Evolutionary conservation across 768 basidiomycete genomes (phyloP), one percentile per base, ranked within the genome.

Genomic region (Botryobasidium botryosum): DNA sequence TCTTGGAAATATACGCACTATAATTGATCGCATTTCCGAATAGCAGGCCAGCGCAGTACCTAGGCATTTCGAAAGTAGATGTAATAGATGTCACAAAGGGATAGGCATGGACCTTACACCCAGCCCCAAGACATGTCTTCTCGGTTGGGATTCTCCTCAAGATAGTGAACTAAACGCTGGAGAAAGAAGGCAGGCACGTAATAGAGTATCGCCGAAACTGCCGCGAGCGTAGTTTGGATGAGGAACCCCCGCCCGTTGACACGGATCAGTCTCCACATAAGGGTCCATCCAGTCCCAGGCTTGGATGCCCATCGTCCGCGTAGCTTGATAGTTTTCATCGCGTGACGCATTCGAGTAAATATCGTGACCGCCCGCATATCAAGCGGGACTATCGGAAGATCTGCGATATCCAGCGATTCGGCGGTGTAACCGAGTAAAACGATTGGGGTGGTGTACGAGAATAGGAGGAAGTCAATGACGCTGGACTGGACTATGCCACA

Each of bases 401-500:
- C 87, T 48, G 77, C 85, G 18, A 87, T 84, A 52, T 92, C 83
- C 37, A 92, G 69, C 47, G 72, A 78, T 45, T 71, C 68, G 2
- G 79, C 67, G 2, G 66, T 67, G 60, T 85, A 75, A 2, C 86
- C 88, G 33, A 88, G 74, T 72, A 77, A 75, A 45, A 91, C 74
- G 12, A 94, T 83, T 49, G 79, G 77, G 1, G 86, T 90, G 29
- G 81, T 85, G 58, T 87, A 90, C 13, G 75, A 75, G 60, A 94
- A 94, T n/a, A 88, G 61, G 4, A 94, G 60, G 41, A 65, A 62
- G 45, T 70, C 72, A 12, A 52, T 50, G 8, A 65, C 56, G 10
- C 52, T 58, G 7, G 48, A 49, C 28, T 55, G 50, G 4, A 54
- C 55, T 38, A 73, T 55, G 1, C 79, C 80, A 40, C 73, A 77